Evolutionary conservation across 2,329 filamentous ascomycete species (phyloP).

Genomic region (Aspergillus vadensis): DNA sequence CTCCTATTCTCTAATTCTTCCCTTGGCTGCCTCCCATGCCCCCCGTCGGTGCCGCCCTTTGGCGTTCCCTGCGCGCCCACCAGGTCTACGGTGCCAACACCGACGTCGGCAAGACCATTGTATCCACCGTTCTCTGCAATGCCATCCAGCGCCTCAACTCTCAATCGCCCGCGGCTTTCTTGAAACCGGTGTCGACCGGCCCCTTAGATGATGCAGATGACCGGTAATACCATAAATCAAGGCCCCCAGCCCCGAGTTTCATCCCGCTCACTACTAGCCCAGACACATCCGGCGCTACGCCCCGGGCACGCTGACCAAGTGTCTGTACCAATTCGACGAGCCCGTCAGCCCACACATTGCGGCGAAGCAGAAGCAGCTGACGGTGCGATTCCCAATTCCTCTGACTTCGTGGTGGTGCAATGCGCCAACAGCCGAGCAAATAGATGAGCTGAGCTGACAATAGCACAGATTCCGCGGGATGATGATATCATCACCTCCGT

Average conservation of each 20-base stretch:
- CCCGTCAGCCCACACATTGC: constrained; percentile 79
- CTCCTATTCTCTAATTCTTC: background rate
- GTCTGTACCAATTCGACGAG: constrained; percentile 70
- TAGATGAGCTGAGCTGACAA: constrained; percentile 9
- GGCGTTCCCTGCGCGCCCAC: constrained; percentile 67
- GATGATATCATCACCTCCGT: constrained; percentile 54
- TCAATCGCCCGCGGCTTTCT: constrained; percentile 59
- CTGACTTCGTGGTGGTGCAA: background rate
- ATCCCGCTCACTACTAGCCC: background rate
- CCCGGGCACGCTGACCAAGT: constrained; percentile 58
- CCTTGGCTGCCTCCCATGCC: constrained; percentile 33
- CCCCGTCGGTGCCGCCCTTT: constrained; percentile 63
- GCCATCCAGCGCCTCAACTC: constrained; percentile 53
- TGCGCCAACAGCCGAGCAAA: background rate
- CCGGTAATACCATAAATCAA: constrained; percentile 47
- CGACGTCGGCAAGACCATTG: constrained; percentile 80
- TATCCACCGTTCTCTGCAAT: constrained; percentile 71
- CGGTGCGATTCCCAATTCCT: constrained; percentile 6
- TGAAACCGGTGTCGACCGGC: constrained; percentile 84
- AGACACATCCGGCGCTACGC: constrained; percentile 65
- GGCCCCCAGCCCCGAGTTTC: background rate
- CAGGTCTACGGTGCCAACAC: constrained; percentile 85
- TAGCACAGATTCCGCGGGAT: constrained; percentile 51
- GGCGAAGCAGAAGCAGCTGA: constrained; percentile 55
- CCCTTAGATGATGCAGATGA: constrained; percentile 70